phyloP scores from a whole-genome alignment of 192 early-diverging fungal genomes.

The Entomortierella chlamydospora region DNA sequence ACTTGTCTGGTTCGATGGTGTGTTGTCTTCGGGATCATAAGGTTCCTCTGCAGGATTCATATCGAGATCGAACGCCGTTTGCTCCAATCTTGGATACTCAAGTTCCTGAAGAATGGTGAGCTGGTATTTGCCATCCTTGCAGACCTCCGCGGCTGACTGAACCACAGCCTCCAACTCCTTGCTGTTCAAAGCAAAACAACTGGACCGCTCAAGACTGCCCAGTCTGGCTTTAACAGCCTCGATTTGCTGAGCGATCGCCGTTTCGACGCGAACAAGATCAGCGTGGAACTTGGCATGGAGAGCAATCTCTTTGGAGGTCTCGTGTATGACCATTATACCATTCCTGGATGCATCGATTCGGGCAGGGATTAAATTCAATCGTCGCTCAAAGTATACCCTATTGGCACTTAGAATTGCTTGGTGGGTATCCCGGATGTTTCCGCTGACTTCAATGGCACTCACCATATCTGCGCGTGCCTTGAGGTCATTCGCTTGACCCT shows the following conservation, averaged over 20 bases:
- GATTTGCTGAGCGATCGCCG: constrained; percentile 49
- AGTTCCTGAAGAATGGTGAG: constrained; percentile 50
- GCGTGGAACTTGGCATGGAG: constrained; percentile 54
- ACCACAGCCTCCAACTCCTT: constrained; percentile 38
- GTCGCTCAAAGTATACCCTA: constrained; percentile 27
- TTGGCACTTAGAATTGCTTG: constrained; percentile 28
- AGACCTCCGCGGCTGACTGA: constrained; percentile 30
- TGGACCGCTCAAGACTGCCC: constrained; percentile 47
- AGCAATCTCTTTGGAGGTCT: constrained; percentile 50
- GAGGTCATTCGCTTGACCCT: constrained; percentile 23
- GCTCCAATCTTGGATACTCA: constrained; percentile 41
- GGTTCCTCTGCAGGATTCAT: constrained; percentile 8
- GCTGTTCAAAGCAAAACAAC: constrained; percentile 52
- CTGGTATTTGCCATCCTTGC: constrained; percentile 44
- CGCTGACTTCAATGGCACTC: background rate
- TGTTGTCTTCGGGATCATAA: constrained; percentile 2
- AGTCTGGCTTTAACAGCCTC: constrained; percentile 43
- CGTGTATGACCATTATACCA: constrained; percentile 37
- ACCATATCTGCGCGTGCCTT: constrained; percentile 4
- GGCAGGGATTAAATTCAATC: constrained; percentile 12
- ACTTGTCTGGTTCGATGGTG: constrained; percentile 12
- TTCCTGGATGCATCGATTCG: constrained; percentile 33
- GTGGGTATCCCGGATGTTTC: constrained; percentile 4
- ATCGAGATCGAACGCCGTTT: constrained; percentile 50
- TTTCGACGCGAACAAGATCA: constrained; percentile 48